Base-by-base conservation (phyloP, 140 eudicot species). In the Erigeron philadelphicus region DNA sequence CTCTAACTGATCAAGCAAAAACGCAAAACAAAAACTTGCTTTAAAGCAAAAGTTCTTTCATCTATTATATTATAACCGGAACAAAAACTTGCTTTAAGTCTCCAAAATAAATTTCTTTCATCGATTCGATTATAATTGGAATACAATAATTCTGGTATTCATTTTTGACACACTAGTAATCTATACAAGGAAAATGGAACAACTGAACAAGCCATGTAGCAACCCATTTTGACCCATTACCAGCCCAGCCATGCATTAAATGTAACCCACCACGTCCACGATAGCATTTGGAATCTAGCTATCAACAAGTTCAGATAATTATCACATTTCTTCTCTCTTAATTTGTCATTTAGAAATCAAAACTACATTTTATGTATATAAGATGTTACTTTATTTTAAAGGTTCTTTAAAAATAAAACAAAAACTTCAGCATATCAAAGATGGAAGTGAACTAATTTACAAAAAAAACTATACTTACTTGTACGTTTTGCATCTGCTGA, bases 401-500 rank as follows among this genome's bases (percentile, higher is more conserved):
- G 21, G 58, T n/a, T 52, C 58, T 52, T 9, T n/a, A 52, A 0
- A 0, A 19, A 6, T 6, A 15, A 52, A 13, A 6, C 3, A 15
- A 52, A 9, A 13, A 52, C 57, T 52, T n/a, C 10, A 6, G 3
- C 11, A 31, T 31, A 31, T 2, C 15, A 0, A 52, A n/a, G 58
- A 52, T 6, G 23, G 11, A 31, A 31, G 38, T 1, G 38, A 31
- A 0, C 5, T 21, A 21, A 21, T 21, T 21, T 21, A 21, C 31
- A 23, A 1, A 66, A 15, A 64, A 25, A 17, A 56, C 3, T 38
- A 10, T 17, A 18, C 95, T 86, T 89, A 93, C 98, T 65, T 89
- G 89, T 71, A 89, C 76, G 79, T 78, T 80, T 79, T 89, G 99
- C 99, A 94, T 94, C 72, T 85, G 97, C 64, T 89, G 90, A 67